Evolutionary conservation across 306 rosid genomes (phyloP).

Genomic region (Medicago lupulina): DNA sequence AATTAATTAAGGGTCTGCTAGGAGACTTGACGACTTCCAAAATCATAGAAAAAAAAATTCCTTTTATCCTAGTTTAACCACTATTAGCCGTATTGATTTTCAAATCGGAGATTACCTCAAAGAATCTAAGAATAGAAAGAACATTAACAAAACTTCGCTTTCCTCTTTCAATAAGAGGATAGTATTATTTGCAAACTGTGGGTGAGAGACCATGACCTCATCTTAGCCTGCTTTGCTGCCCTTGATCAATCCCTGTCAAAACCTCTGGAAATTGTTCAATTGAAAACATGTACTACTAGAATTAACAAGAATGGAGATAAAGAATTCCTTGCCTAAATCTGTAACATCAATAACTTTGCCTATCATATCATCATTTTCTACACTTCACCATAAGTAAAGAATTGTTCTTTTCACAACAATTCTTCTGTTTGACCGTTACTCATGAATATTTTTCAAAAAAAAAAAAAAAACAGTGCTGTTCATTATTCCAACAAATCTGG

Average conservation of each 20-base stretch:
- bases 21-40: constrained; percentile 15
- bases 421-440: constrained; percentile 12
- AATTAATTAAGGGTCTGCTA: background rate
- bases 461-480: constrained; percentile 1
- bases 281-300: constrained; percentile 9
- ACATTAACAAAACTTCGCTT: constrained; percentile 1
- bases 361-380: constrained; percentile 21
- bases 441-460: constrained; percentile 34
- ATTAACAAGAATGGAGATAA: constrained; percentile 24
- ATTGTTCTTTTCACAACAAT: constrained; percentile 23
- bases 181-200: constrained; percentile 17
- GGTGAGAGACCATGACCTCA: constrained; percentile 25
- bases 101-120: constrained; percentile 17
- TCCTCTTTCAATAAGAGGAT: background rate
- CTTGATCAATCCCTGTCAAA: constrained; percentile 23
- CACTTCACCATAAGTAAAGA: constrained; percentile 13
- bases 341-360: constrained; percentile 14
- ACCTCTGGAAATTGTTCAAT: constrained; percentile 17
- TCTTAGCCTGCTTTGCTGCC: constrained; percentile 12
- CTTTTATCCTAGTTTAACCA: constrained; percentile 6
- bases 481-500: constrained; percentile 14
- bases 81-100: constrained; percentile 9
- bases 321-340: background rate
- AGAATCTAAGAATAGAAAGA: constrained; percentile 7
- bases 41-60: background rate